Evolutionary conservation across 108 stramenopile species (phyloP), one percentile per base, ranked within the genome.

Genomic region (Skeletonema potamos): DNA sequence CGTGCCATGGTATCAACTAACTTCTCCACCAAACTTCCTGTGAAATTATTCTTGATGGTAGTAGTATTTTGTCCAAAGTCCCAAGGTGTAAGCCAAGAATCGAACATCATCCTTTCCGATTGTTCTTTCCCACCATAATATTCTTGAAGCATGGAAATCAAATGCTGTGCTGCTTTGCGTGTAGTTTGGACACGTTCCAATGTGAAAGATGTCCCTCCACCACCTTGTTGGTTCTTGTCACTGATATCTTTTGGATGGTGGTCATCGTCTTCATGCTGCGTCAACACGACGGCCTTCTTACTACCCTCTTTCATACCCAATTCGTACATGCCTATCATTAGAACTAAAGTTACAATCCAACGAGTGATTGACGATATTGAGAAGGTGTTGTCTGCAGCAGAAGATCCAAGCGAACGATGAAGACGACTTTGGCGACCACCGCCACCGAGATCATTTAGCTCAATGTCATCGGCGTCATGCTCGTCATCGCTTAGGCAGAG

Each of bases 1-100:
- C 78, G 66, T 4, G 69, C 78, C 66, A 83, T 69, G 13, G 66
- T 74, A 32, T 70, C 69, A 4, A 64, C 68, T 17, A 74, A 3
- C 22, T 58, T 29, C 3, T 58, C 22, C 48, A 51, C 22, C 48
- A 51, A 22, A 22, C 48, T 26, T n/a, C n/a, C n/a, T n/a, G n/a
- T n/a, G n/a, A n/a, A n/a, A n/a, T n/a, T 9, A 4, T 2, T 58
- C 4, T 15, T 17, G 29, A 3, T 24, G 0, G 58, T 30, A 29
- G n/a, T n/a, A n/a, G 29, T 7, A 58, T 20, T 56, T n/a, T n/a
- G n/a, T 17, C 68, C 78, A 58, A 79, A 79, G 30, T 79, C 62
- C 78, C 78, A 79, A 5, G 60, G 55, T 32, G 27, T 67, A 32
- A 73, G 37, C 71, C 71, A 79, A 11, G 70, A 66, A 2, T 68